These are phyloP conservation scores for Mycoemilia scoparia DNA, from an alignment of 192 early-diverging fungal species.

Conservation along the genomic window DNA sequence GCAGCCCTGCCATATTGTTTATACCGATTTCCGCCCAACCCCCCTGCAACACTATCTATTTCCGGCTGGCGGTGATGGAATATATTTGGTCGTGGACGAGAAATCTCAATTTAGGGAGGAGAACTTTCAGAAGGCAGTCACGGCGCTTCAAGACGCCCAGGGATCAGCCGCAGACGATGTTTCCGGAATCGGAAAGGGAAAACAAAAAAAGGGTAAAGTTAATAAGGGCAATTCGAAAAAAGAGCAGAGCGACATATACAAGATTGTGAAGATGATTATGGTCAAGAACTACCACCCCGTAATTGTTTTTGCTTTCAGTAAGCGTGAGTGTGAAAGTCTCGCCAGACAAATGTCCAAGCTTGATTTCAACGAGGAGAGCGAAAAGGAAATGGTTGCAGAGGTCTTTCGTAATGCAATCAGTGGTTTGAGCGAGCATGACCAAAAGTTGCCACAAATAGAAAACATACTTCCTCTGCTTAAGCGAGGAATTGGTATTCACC, in stretches of 20 bases:
- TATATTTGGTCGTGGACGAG: conserved; percentile 91
- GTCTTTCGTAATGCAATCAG: conserved; percentile 80
- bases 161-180: conserved; percentile 37
- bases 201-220: conserved; percentile 31
- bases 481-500: conserved; percentile 93
- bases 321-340: conserved; percentile 80
- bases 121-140: conserved; percentile 84
- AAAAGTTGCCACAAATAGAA: conserved; percentile 75
- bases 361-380: conserved; percentile 75
- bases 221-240: conserved; percentile 36
- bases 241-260: conserved; percentile 67
- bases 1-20: conserved; percentile 96
- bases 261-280: conserved; percentile 93
- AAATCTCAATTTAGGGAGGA: conserved; percentile 87
- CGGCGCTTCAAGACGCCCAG: conserved; percentile 42
- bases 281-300: conserved; percentile 91
- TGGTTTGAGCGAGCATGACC: conserved; percentile 75
- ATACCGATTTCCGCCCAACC: conserved; percentile 91
- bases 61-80: conserved; percentile 77
- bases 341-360: conserved; percentile 82
- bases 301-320: conserved; percentile 92
- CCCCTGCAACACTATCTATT: conserved; percentile 96
- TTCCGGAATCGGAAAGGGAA: conserved; percentile 21
- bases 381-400: conserved; percentile 62
- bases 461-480: conserved; percentile 77